phyloP scores from a whole-genome alignment of 805 yeast species.

The Lachancea mirantina region DNA sequence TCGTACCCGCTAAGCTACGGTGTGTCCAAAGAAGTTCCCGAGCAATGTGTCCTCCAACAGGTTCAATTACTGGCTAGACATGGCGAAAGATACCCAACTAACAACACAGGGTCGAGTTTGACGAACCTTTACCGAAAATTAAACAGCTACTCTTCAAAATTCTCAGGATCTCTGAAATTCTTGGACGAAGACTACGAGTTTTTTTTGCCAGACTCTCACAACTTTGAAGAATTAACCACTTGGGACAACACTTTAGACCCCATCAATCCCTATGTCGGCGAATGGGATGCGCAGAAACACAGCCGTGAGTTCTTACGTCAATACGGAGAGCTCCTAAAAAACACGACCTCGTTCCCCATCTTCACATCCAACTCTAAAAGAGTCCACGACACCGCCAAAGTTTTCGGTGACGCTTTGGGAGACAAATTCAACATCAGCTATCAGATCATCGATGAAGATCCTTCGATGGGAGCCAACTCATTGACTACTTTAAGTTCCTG shows the following conservation, averaged over 20 bases:
- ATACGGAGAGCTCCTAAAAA: constrained; percentile 37
- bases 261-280: constrained; percentile 40
- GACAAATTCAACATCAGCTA: constrained; percentile 24
- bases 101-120: constrained; percentile 35
- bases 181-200: constrained; percentile 45
- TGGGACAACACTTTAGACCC: constrained; percentile 23
- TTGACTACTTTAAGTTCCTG: constrained; percentile 44
- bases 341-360: constrained; percentile 35
- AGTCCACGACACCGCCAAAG: constrained; percentile 43
- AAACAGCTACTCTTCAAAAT: constrained; percentile 26
- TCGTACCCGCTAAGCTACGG: constrained; percentile 46
- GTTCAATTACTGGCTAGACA: constrained; percentile 69
- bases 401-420: constrained; percentile 38
- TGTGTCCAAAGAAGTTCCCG: constrained; percentile 41
- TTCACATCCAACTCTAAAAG: constrained; percentile 44
- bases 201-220: constrained; percentile 36
- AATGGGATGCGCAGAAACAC: constrained; percentile 36
- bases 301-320: constrained; percentile 40
- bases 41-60: constrained; percentile 49
- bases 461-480: constrained; percentile 42
- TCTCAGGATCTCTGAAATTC: constrained; percentile 47
- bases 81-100: constrained; percentile 69
- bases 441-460: constrained; percentile 36
- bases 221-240: constrained; percentile 36
- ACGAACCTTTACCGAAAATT: constrained; percentile 18